Base-by-base conservation (phyloP, 108 stramenopile species). In the Chaetoceros muelleri region DNA sequence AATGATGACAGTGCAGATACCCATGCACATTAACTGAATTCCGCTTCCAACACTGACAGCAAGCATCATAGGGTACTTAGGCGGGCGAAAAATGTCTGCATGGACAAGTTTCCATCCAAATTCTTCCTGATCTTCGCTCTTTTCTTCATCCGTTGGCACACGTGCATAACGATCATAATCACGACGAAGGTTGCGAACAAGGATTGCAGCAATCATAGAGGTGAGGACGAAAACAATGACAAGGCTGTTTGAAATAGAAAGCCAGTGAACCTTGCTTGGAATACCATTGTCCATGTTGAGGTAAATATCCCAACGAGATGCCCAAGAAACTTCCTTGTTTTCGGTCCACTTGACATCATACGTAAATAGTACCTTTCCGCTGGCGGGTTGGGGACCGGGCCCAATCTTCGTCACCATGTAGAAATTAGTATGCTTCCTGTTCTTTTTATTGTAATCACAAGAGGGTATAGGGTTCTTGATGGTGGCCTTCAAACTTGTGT, bases 91-190 rank as follows among this genome's bases (percentile, higher is more conserved):
- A 30, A 98, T 93, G 74, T 98, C 97, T 19, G 90, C 95, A 64
- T 96, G 95, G n/a, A 96, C 89, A 48, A 95, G 59, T 63, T 96
- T 96, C 99, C 99, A 99, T 45, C 99, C 99, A 52, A 81, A 84
- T 75, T 98, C 99, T 66, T 98, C 99, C 73, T 93, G 62, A 47
- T 90, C 91, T 55, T 93, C 94, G 3, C 87, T 91, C 74, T 89
- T 83, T 61, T 95, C 95, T 79, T 98, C 98, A 57, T 95, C 96
- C 17, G 89, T 79, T 2, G 90, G 76, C 19, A 95, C 50, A 23
- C 80, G 78, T 64, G 91, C 94, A 85, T 96, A 96, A 18, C 90
- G 71, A 29, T 59, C 58, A 21, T 90, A 78, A 75, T 96, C 95
- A 27, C 87, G 74, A 25, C 80, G 70, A 19, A 99, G 68, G 57